Evolutionary conservation across 352 stramenopile genomes (phyloP), one percentile per base, ranked within the genome.

Genomic region (Pythium myriotylum): DNA sequence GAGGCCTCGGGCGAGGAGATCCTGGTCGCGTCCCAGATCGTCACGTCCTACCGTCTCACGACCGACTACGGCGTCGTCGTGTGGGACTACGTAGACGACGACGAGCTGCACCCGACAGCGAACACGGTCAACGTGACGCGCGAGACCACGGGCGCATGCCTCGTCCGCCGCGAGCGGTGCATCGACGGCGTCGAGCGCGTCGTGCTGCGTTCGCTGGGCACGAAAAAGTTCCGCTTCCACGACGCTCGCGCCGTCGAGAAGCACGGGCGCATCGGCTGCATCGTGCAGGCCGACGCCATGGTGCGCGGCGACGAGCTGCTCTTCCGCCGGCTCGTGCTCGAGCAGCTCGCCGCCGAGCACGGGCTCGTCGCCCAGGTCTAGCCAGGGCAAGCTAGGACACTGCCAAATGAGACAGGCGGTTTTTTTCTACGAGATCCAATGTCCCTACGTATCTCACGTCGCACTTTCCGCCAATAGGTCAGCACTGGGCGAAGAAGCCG

Each of bases 81-180:
- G 2, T 78, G 57, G 66, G 66, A 73, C 51, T 70, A 57, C 52
- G 53, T 76, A 0, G 67, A 71, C 46, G 52, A 56, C 26, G 66
- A 73, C 27, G 54, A 73, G 16, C 33, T 73, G 14, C 60, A 67
- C 27, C 66, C 66, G 17, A 17, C 69, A 19, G 26, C 51, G 12
- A 4, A 33, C 0, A 27, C 39, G 27, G 70, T 48, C 33, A 62
- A 59, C 16, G 59, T 70, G 39, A 70, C 64, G 49, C 66, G 54
- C 40, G 17, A 61, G 19, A 26, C 19, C 26, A 40, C 24, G n/a
- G 47, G 47, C n/a, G 47, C 24, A 24, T 54, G 23, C 33, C 23
- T 54, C 6, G 20, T 54, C 27, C 47, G 47, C 4, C 47, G 47
- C 24, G 47, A 54, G 24, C 10, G 27, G 24, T 54, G 47, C 27